Base-by-base conservation (phyloP, 768 basidiomycete genomes). In the Mycena haematopus region DNA sequence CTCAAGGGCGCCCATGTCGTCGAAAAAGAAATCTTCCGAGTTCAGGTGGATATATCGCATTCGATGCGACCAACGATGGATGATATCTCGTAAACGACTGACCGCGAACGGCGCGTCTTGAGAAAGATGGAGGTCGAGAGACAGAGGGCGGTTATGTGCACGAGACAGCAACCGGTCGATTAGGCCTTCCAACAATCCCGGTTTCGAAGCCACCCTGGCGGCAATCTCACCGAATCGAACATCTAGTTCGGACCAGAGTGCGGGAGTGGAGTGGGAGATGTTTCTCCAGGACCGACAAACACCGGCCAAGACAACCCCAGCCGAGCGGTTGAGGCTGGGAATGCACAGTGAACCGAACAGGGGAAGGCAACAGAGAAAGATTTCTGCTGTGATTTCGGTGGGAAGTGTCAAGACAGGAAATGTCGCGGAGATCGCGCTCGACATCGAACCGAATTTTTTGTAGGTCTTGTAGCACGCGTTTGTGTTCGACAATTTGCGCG, bases 161-260 rank as follows among this genome's bases (percentile, higher is more conserved):
- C 56, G 56, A 14, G 15, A 47, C 36, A 58, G 13, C 47, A 47
- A 51, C 4, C 14, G 35, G 17, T 58, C 35, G 2, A 50, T 29
- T 2, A 50, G 11, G 1, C 21, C 36, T 22, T 58, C 56, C 3
- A 58, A 24, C 4, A 50, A 0, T 2, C 15, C 56, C 1, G 56
- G 47, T 19, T 40, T 8, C 22, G 44, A 58, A n/a, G 24, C 38
- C 4, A 29, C n/a, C 2, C 25, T n/a, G 7, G 7, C 10, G 47
- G 38, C 8, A 36, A 58, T 38, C 25, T 6, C 0, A 40, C 40
- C 36, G n/a, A 40, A 58, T 1, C 17, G 36, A 38, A 58, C 19
- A 7, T n/a, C 22, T 0, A 58, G 27, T 2, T 14, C 50, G 13
- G 56, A 25, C 56, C 56, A 57, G n/a, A 61, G 60, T 7, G 15